phyloP scores from a whole-genome alignment of 2,329 filamentous ascomycete genomes.

The Aureobasidium leucospermi region DNA sequence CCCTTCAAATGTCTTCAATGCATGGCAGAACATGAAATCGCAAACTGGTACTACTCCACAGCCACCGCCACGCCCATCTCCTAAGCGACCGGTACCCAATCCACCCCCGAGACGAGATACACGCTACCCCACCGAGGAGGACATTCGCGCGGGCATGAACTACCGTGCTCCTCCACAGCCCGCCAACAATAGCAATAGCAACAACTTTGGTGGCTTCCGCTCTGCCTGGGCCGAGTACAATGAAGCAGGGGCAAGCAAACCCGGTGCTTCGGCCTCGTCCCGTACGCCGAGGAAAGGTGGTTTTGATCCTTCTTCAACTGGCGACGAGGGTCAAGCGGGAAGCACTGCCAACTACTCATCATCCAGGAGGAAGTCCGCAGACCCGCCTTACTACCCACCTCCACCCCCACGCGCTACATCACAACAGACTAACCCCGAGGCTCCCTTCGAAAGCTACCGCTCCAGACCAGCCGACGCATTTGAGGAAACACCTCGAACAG shows the following conservation, averaged over 20 bases:
- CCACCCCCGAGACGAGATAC: conserved; percentile 24
- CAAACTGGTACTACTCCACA: conserved; percentile 19
- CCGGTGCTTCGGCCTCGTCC: conserved; percentile 27
- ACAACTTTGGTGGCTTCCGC: conserved; percentile 19
- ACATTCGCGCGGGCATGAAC: conserved; percentile 30
- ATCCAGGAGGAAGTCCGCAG: conserved; percentile 9
- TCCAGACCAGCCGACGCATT: conserved; percentile 49
- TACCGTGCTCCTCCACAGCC: conserved; percentile 20
- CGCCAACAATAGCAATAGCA: not conserved
- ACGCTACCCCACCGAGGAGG: conserved; percentile 29
- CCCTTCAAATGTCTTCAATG: conserved; percentile 38
- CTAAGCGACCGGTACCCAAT: conserved; percentile 21
- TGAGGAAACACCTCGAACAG: conserved; percentile 39
- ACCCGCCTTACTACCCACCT: conserved; percentile 9
- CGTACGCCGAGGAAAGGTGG: conserved; percentile 46
- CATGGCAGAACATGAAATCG: conserved; percentile 42
- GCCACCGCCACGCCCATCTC: conserved; percentile 17
- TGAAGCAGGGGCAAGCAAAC: conserved; percentile 19
- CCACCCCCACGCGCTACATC: conserved; percentile 10
- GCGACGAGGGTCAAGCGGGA: conserved; percentile 50
- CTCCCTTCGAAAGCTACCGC: conserved; percentile 41
- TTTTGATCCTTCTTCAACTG: conserved; percentile 53
- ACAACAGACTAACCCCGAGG: conserved; percentile 29
- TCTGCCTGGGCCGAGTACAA: conserved; percentile 31
- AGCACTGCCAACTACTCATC: conserved; percentile 34